Evolutionary conservation across 805 yeast species (phyloP).

Genomic region (Scheffersomyces amazonensis): DNA sequence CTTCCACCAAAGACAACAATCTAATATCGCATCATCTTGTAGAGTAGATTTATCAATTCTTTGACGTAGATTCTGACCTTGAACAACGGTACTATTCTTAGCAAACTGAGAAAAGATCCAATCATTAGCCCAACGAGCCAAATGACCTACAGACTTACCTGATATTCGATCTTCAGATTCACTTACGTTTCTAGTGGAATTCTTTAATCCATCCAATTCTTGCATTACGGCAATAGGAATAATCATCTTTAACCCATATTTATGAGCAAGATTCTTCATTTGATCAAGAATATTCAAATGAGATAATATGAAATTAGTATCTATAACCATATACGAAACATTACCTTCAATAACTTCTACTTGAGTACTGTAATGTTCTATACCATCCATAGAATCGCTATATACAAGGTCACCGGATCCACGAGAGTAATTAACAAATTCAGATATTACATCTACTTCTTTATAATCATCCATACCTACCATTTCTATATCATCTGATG

Average conservation of each 20-base stretch:
- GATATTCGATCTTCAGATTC: conserved; percentile 13
- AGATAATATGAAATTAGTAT: conserved; percentile 79
- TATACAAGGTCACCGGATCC: conserved; percentile 6
- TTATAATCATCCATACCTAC: conserved; percentile 43
- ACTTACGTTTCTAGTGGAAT: conserved; percentile 21
- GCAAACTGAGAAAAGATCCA: conserved; percentile 73
- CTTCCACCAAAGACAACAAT: conserved; percentile 71
- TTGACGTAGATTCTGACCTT: conserved; percentile 65
- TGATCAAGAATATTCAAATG: conserved; percentile 60
- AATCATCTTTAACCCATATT: conserved; percentile 50
- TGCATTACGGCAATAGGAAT: conserved; percentile 68
- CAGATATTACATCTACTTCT: conserved; percentile 43
- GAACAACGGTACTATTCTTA: conserved; percentile 43
- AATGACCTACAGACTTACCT: conserved; percentile 43
- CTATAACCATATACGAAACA: conserved; percentile 56
- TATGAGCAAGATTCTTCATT: conserved; percentile 36
- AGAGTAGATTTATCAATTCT: conserved; percentile 39
- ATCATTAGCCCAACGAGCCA: conserved; percentile 71
- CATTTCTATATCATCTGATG: conserved; percentile 51
- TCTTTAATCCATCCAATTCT: conserved; percentile 84
- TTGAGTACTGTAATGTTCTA: conserved; percentile 9
- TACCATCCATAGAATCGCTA: neutral
- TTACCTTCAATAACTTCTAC: conserved; percentile 15
- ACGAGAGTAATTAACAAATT: conserved; percentile 24
- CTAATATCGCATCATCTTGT: conserved; percentile 83